phyloP scores from a whole-genome alignment of 768 basidiomycete genomes.

The Termitomyces sp. region DNA sequence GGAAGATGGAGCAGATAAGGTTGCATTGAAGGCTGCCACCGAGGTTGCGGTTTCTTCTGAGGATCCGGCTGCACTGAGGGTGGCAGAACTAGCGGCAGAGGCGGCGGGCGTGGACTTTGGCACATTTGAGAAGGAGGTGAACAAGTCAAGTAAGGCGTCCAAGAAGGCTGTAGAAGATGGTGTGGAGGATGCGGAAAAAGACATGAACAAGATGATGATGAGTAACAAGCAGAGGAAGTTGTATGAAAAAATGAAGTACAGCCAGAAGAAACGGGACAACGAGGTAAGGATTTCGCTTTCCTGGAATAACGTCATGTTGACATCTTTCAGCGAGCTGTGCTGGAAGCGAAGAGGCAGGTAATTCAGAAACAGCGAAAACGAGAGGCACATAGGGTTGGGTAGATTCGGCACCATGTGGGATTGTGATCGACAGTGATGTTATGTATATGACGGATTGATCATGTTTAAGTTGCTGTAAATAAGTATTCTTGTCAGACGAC shows the following conservation, averaged over 20 bases:
- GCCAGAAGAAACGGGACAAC: slow-evolving; percentile 66
- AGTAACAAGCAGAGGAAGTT: slow-evolving; percentile 92
- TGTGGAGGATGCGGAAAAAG: slow-evolving; percentile 53
- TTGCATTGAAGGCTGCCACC: slow-evolving; percentile 28
- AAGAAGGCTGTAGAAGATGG: slow-evolving; percentile 25
- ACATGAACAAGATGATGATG: slow-evolving; percentile 98
- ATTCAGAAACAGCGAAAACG: slow-evolving; percentile 52
- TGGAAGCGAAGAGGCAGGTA: slow-evolving; percentile 56
- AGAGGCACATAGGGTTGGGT: slow-evolving; percentile 8
- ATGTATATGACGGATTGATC: background rate
- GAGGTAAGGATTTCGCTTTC: slow-evolving; percentile 57
- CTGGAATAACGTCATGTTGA: slow-evolving; percentile 8
- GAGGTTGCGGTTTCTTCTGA: slow-evolving; percentile 30
- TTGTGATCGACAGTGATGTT: background rate
- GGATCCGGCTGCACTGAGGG: slow-evolving; percentile 69
- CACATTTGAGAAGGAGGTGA: slow-evolving; percentile 73
- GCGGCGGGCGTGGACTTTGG: slow-evolving; percentile 78
- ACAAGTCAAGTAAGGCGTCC: slow-evolving; percentile 46
- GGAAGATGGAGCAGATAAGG: slow-evolving; percentile 21
- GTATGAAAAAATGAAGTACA: slow-evolving; percentile 91
- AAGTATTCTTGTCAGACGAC: background rate
- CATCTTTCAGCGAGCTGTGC: slow-evolving; percentile 46
- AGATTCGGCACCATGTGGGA: background rate
- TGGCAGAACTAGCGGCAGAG: slow-evolving; percentile 92
- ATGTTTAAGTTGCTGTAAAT: slow-evolving; percentile 5